phyloP scores from a whole-genome alignment of 495 filamentous ascomycete genomes.

The Peziza echinospora region DNA sequence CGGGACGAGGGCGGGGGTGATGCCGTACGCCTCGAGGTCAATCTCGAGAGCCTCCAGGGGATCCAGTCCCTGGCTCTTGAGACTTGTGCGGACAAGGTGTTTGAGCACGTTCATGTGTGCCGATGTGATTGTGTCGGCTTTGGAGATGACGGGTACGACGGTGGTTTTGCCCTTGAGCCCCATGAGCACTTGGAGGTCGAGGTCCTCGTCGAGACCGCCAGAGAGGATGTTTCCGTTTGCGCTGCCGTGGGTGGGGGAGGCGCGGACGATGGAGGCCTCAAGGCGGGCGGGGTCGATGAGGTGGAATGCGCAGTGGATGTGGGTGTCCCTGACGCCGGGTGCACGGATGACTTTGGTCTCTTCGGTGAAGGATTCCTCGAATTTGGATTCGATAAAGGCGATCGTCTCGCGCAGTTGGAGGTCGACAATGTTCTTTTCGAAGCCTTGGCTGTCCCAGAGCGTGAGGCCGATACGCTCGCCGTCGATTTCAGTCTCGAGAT shows the following conservation, averaged over 20 bases:
- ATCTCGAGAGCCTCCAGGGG: conserved; percentile 69
- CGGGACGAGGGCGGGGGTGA: neutral
- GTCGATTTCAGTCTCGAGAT: conserved; percentile 87
- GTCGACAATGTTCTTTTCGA: conserved; percentile 86
- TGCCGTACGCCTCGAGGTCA: conserved; percentile 43
- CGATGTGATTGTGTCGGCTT: conserved; percentile 86
- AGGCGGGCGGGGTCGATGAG: conserved; percentile 76
- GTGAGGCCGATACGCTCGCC: conserved; percentile 81
- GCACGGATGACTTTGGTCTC: conserved; percentile 94
- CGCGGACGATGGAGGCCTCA: conserved; percentile 47
- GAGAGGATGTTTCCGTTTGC: conserved; percentile 26
- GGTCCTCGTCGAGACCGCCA: conserved; percentile 63
- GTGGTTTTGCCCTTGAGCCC: conserved; percentile 85
- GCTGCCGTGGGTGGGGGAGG: conserved; percentile 31
- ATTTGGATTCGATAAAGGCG: conserved; percentile 88
- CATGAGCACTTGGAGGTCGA: conserved; percentile 77
- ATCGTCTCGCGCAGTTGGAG: conserved; percentile 80
- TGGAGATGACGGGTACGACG: conserved; percentile 86
- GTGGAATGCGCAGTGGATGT: conserved; percentile 90
- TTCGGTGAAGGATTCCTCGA: conserved; percentile 91
- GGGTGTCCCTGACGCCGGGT: conserved; percentile 81
- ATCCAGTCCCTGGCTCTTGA: conserved; percentile 71
- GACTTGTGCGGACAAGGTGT: conserved; percentile 67
- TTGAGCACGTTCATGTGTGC: conserved; percentile 87
- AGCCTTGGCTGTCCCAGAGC: conserved; percentile 82